Conservation (phyloP, 169 alveolate genomes). For the Eimeria maxima region DNA sequence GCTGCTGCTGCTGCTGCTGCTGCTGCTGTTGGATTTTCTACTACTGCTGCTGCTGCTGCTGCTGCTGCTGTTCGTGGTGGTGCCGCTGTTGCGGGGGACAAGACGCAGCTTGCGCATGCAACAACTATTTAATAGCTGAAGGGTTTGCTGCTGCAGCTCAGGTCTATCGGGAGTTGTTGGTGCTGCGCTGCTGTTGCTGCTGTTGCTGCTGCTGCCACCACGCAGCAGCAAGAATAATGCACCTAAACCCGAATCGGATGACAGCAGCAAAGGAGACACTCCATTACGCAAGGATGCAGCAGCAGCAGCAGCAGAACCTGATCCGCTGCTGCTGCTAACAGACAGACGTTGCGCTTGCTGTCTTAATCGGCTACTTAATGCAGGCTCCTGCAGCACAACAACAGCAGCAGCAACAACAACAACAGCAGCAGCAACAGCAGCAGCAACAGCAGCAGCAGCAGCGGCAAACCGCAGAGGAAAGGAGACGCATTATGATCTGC, state of each 20-base stretch:
- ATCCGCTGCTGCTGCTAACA: neutral
- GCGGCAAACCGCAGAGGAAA: neutral
- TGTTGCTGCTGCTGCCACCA: slow-evolving; percentile 3
- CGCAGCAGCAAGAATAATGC: neutral
- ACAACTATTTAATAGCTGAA: slow-evolving; percentile 35
- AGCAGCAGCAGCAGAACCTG: too few relatives aligned
- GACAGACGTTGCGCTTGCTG: slow-evolving; percentile 58
- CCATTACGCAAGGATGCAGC: neutral
- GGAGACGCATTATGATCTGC: neutral
- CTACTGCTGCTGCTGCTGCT: too few relatives aligned
- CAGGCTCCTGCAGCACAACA: slow-evolving; percentile 4
- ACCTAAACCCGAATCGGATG: slow-evolving; percentile 47
- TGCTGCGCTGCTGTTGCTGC: slow-evolving; percentile 22
- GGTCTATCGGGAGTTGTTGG: slow-evolving; percentile 26
- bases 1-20: too few relatives aligned
- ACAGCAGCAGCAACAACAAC: neutral
- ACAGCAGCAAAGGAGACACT: slow-evolving; percentile 70
- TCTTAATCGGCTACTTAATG: slow-evolving; percentile 11
- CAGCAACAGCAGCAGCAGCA: neutral
- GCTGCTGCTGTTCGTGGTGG: too few relatives aligned
- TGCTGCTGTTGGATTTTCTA: too few relatives aligned
- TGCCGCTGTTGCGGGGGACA: neutral
- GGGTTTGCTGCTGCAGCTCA: slow-evolving; percentile 77
- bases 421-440: neutral
- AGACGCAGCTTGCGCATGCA: slow-evolving; percentile 16